Evolutionary conservation across 2,329 filamentous ascomycete species (phyloP).

Genomic region (Sphaerostilbella broomeana): DNA sequence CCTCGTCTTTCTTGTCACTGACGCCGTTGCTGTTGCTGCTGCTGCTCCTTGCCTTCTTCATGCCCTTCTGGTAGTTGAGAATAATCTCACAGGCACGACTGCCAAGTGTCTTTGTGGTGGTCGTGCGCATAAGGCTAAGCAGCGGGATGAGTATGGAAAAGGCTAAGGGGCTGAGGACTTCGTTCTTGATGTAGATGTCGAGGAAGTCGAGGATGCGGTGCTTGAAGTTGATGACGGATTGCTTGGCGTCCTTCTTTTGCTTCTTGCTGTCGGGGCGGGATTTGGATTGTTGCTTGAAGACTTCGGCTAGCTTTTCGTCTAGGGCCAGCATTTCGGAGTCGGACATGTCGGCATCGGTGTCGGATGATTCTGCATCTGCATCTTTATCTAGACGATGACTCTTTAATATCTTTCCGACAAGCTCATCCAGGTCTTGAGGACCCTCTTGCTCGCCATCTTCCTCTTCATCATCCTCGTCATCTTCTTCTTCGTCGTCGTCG

Average conservation of each 20-base stretch:
- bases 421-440: slow-evolving; percentile 56
- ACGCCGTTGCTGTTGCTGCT: slow-evolving; percentile 18
- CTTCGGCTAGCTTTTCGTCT: slow-evolving; percentile 73
- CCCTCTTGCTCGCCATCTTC: slow-evolving; percentile 38
- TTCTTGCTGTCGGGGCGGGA: slow-evolving; percentile 62
- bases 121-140: slow-evolving; percentile 69
- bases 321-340: slow-evolving; percentile 93
- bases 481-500: slow-evolving; percentile 35
- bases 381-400: slow-evolving; percentile 60
- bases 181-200: slow-evolving; percentile 74
- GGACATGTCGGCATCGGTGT: slow-evolving; percentile 76
- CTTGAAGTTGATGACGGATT: slow-evolving; percentile 90
- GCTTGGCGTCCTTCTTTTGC: slow-evolving; percentile 79
- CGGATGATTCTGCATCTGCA: slow-evolving; percentile 47
- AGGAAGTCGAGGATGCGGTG: slow-evolving; percentile 85
- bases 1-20: slow-evolving; percentile 22
- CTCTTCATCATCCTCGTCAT: slow-evolving; percentile 34
- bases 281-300: slow-evolving; percentile 74
- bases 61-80: slow-evolving; percentile 60
- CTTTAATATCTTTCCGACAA: slow-evolving; percentile 70
- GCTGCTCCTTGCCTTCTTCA: slow-evolving; percentile 49
- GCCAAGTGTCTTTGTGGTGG: slow-evolving; percentile 66
- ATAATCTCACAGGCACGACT: slow-evolving; percentile 69
- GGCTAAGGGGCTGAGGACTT: slow-evolving; percentile 60
- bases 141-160: slow-evolving; percentile 69